These are phyloP conservation scores for Cyclostephanos tholiformis DNA, from an alignment of 108 stramenopile genomes.

Conservation along the genomic window DNA sequence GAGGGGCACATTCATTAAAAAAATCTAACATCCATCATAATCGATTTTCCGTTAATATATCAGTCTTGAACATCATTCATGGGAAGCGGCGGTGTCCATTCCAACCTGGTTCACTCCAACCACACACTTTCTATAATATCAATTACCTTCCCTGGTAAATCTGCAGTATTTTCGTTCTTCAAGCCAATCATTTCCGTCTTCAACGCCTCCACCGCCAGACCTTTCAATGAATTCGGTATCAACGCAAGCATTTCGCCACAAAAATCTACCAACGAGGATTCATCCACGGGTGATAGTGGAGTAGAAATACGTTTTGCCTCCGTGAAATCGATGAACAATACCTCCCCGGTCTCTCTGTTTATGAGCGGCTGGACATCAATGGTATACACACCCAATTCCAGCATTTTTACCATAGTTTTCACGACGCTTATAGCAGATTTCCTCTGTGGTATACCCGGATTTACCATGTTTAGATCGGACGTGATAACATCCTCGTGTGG, in stretches of 20 bases:
- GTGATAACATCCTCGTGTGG: slow-evolving; percentile 23
- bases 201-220: slow-evolving; percentile 12
- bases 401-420: slow-evolving; percentile 63
- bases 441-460: slow-evolving; percentile 11
- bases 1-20: too few species aligned
- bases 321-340: slow-evolving; percentile 79
- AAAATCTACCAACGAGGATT: slow-evolving; percentile 45
- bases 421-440: slow-evolving; percentile 46
- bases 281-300: slow-evolving; percentile 30
- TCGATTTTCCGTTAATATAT: too few species aligned
- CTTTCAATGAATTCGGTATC: slow-evolving; percentile 43
- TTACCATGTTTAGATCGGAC: slow-evolving; percentile 43
- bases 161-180: background rate
- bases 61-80: background rate
- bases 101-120: background rate
- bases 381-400: slow-evolving; percentile 56
- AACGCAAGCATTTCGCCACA: slow-evolving; percentile 59
- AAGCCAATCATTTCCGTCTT: slow-evolving; percentile 3
- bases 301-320: slow-evolving; percentile 53
- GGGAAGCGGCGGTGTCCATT: background rate
- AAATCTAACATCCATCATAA: background rate
- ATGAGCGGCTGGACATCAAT: slow-evolving; percentile 73
- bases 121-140: slow-evolving; percentile 31
- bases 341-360: slow-evolving; percentile 50
- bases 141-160: slow-evolving; percentile 4